A percentile compares a stretch with the other conserved stretches of the same genome.
phyloP scores from a whole-genome alignment of 257 asterid genomes.

The Ophiorrhiza pumila region DNA sequence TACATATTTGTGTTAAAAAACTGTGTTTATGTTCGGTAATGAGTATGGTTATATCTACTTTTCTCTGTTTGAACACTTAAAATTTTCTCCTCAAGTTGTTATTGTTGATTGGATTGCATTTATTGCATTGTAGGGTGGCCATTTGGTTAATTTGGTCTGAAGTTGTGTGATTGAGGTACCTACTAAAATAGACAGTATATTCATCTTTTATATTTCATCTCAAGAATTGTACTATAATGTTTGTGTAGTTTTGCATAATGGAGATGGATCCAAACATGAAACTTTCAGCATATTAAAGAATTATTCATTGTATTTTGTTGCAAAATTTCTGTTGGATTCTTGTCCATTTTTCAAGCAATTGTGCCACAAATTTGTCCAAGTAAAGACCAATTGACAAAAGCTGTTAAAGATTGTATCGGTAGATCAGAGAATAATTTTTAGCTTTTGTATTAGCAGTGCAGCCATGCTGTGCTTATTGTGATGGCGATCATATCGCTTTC shows the following conservation, averaged over 20 bases:
- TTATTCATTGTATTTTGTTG: too few species aligned
- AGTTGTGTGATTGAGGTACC: slow-evolving; percentile 10
- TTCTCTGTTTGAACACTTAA: slow-evolving; percentile 23
- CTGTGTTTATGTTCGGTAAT: slow-evolving; percentile 38
- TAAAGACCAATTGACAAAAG: too few species aligned
- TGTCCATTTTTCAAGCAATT: not conserved
- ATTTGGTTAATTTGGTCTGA: slow-evolving; percentile 10
- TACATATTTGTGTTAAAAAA: slow-evolving; percentile 32
- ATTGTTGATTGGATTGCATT: slow-evolving; percentile 27
- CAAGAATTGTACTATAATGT: slow-evolving; percentile 9
- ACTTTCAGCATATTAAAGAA: slow-evolving; percentile 1
- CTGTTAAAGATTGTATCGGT: too few species aligned
- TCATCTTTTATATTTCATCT: slow-evolving; percentile 15
- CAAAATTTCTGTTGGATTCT: not conserved
- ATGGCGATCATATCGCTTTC: not conserved
- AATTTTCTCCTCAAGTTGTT: slow-evolving; percentile 16
- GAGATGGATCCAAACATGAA: not conserved
- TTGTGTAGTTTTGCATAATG: slow-evolving; percentile 11
- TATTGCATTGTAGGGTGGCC: slow-evolving; percentile 12
- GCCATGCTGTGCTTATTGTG: not conserved
- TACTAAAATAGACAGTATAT: slow-evolving; percentile 2
- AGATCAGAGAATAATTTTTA: too few species aligned
- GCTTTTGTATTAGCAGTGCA: not conserved
- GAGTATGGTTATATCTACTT: slow-evolving; percentile 28
- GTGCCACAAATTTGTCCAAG: too few species aligned